Base-by-base conservation (phyloP, 371 early-diverging fungal genomes). In the Mortierella sp. region DNA sequence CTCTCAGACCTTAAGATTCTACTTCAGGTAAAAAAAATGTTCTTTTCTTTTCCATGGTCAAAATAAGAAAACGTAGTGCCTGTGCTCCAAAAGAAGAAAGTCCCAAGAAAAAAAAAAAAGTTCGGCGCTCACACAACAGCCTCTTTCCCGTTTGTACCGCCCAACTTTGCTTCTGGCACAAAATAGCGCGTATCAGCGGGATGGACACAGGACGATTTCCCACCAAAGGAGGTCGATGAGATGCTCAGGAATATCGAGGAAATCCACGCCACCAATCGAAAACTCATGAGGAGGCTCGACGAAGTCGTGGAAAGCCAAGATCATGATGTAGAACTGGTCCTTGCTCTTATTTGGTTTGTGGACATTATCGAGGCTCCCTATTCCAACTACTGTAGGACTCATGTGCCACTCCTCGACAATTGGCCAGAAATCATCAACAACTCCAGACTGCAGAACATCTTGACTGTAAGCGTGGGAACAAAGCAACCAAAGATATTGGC, bases 351-450 rank as follows among this genome's bases (percentile, higher is more conserved):
- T 80, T 86, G 87, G 87, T 86, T 86, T 75, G 82, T 71, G 27
- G 87, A 86, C 55, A 48, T 75, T 5, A 86, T 86, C 80, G 87
- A 86, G 80, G 75, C 75, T 7, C 58, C 87, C 35, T 86, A 86
- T 55, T 86, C 87, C 75, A 82, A 86, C 77, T 86, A 60, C 74
- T 86, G 87, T 51, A 76, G 80, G 46, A 86, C 72, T 49, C 87
- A 86, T 77, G 82, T 86, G 21, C 82, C 87, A 18, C 77, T 80
- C n/a, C 77, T 86, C 32, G 87, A 86, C 75, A 79, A 77, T 48
- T 86, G 87, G 87, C 80, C 77, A 12, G 87, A 82, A 70, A 86
- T 86, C 38, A 75, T 82, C 44, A 86, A 86, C 71, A 86, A 86
- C 68, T 43, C 80, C 35, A 60, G 82, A 48, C 80, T 86, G n/a